Conservation (phyloP, 1,284 basidiomycete genomes). For the Fomitopsis betulina region DNA sequence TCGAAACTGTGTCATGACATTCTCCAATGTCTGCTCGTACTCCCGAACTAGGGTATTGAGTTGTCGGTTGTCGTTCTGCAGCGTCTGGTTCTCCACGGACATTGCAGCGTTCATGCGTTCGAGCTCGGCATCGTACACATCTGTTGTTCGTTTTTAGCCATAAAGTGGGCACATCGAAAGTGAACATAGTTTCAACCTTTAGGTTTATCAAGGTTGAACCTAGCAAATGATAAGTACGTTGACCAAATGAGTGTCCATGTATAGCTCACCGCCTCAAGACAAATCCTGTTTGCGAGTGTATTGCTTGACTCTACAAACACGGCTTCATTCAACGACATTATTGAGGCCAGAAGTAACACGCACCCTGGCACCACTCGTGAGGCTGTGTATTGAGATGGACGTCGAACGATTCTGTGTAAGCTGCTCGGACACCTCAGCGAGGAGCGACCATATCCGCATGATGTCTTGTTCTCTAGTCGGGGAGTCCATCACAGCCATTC, state of each 20-base stretch:
- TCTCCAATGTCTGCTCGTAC: constrained; percentile 95
- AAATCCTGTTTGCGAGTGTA: constrained; percentile 83
- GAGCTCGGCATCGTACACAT: constrained; percentile 90
- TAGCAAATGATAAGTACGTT: constrained; percentile 16
- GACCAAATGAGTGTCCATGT: not conserved
- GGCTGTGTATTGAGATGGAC: constrained; percentile 52
- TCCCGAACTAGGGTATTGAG: constrained; percentile 88
- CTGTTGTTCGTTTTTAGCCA: constrained; percentile 35
- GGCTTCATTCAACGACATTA: not conserved
- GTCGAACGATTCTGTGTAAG: constrained; percentile 72
- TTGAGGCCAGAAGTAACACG: constrained; percentile 5
- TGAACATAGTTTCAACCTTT: constrained; percentile 53
- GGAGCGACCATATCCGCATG: constrained; percentile 65
- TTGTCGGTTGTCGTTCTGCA: constrained; percentile 96
- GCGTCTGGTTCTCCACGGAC: constrained; percentile 78
- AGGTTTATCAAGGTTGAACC: constrained; percentile 89
- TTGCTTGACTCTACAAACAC: constrained; percentile 50
- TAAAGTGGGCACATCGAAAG: not conserved
- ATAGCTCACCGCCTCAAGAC: constrained; percentile 72
- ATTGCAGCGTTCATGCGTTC: constrained; percentile 87
- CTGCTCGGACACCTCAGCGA: constrained; percentile 81
- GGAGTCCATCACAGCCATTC: constrained; percentile 36
- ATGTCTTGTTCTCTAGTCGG: constrained; percentile 48
- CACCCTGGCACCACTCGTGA: constrained; percentile 81
- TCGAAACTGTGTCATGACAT: constrained; percentile 92